Percentiles rank a stretch among this genome's conserved stretches.
Evolutionary conservation across 352 stramenopile species (phyloP).

Genomic region (Pythium utonaiense): DNA sequence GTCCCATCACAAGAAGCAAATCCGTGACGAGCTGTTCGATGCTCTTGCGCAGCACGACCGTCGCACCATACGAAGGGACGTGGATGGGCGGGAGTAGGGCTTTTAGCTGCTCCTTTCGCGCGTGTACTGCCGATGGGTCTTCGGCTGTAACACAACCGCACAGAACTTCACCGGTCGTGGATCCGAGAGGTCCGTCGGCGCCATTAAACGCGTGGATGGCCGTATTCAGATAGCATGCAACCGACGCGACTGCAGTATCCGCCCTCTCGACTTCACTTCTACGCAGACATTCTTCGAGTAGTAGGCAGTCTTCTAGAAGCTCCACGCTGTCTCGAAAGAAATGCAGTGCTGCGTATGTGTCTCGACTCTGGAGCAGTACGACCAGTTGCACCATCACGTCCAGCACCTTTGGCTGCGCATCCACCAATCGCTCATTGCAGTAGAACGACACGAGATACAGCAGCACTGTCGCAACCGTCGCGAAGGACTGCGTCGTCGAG

Average conservation of each 20-base stretch:
- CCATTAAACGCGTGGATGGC: constrained; percentile 29
- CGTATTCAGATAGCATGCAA: constrained; percentile 30
- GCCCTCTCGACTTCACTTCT: background rate
- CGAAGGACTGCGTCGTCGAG: constrained; percentile 16
- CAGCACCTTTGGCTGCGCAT: constrained; percentile 14
- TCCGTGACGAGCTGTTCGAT: constrained; percentile 18
- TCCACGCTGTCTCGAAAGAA: constrained; percentile 25
- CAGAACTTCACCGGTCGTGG: constrained; percentile 7
- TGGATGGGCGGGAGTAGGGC: constrained; percentile 16
- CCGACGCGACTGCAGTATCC: constrained; percentile 3
- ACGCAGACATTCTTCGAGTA: constrained; percentile 25
- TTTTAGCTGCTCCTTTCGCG: constrained; percentile 24
- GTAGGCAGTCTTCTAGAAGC: constrained; percentile 28
- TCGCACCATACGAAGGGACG: constrained; percentile 6
- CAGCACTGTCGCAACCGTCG: constrained; percentile 26
- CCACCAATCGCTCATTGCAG: constrained; percentile 17
- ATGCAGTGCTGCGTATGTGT: constrained; percentile 24
- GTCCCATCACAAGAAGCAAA: constrained; percentile 10
- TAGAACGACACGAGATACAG: constrained; percentile 29
- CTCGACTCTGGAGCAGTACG: constrained; percentile 21
- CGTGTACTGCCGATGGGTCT: constrained; percentile 7
- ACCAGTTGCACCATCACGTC: constrained; percentile 20
- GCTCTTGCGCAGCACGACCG: constrained; percentile 13
- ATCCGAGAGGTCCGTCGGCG: constrained; percentile 19
- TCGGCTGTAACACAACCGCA: constrained; percentile 24